Evolutionary conservation across 495 filamentous ascomycete genomes (phyloP), one percentile per base, ranked within the genome.

Genomic region (Aspergillus funiculosus): DNA sequence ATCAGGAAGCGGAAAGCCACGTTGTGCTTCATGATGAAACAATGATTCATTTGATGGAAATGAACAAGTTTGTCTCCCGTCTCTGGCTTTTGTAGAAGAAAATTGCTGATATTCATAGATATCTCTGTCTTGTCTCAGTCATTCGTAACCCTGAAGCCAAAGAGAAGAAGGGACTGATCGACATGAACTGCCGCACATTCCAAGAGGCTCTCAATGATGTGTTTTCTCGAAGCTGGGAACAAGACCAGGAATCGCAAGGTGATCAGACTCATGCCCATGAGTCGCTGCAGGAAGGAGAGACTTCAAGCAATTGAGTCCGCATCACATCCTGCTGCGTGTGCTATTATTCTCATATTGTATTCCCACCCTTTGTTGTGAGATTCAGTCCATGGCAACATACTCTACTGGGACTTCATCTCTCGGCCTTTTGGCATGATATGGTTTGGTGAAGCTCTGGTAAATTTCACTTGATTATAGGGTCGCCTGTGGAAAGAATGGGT

Each of bases 21-120:
- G 83, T 92, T 47, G 80, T 86, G 24, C 63, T 89, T 46, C 83
- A 86, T 51, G 81, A 89, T 52, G 83, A 82, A n/a, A 84, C 81
- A 41, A 81, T 85, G 53, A 86, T 96, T 27, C 89, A 95, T 66
- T 66, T 94, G 49, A 73, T 87, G 53, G 89, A 95, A 70, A 89
- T 96, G 58, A 89, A 94, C 62, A 87, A 88, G 76, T 95, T 56
- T 19, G 11, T 26, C 24, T 17, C 17, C 34, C 1, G 14, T 8
- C 1, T n/a, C 19, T 2, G n/a, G 27, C 29, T 17, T 14, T 44
- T n/a, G n/a, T n/a, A n/a, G n/a, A n/a, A n/a, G 56, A 53, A 58
- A 42, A 2, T 18, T 25, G 6, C 28, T 43, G 11, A 43, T 22
- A 9, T 30, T 36, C 28, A n/a, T 27, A 77, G 74, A 40, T 76